A percentile compares a stretch with the other conserved stretches of the same genome.
Conservation (phyloP, 352 stramenopile genomes). For the Phytophthora cactorum region DNA sequence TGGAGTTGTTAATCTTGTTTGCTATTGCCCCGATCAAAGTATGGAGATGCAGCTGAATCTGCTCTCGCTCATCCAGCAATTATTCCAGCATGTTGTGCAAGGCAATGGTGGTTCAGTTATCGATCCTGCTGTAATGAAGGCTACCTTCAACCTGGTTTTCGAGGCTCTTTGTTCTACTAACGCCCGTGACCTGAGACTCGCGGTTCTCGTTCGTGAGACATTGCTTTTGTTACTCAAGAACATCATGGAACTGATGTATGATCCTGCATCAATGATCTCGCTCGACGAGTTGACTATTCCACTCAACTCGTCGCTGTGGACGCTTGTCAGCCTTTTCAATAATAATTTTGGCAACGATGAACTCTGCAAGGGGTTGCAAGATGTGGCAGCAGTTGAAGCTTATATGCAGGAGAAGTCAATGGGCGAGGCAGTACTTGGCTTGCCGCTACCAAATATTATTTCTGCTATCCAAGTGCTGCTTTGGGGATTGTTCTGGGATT, state of each 20-base stretch:
- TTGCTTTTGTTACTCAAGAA: slow-evolving; percentile 44
- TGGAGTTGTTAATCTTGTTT: slow-evolving; percentile 25
- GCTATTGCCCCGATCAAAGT: not conserved
- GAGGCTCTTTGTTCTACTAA: not conserved
- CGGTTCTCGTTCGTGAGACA: slow-evolving; percentile 26
- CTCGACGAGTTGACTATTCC: slow-evolving; percentile 3
- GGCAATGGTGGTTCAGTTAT: not conserved
- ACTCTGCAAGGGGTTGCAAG: slow-evolving; percentile 14
- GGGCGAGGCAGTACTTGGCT: not conserved
- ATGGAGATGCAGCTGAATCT: slow-evolving; percentile 18
- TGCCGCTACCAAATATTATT: slow-evolving; percentile 22
- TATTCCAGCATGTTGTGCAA: slow-evolving; percentile 22
- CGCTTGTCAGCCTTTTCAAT: slow-evolving; percentile 25
- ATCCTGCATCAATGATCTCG: slow-evolving; percentile 16
- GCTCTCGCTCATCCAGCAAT: slow-evolving; percentile 18
- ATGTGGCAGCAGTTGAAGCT: slow-evolving; percentile 20
- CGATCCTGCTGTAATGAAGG: slow-evolving; percentile 4
- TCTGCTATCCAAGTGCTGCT: slow-evolving; percentile 29
- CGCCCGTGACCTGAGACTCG: not conserved
- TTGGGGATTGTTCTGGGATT: slow-evolving; percentile 45
- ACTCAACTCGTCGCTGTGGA: slow-evolving; percentile 24
- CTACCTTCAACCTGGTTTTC: slow-evolving; percentile 18
- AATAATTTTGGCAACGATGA: slow-evolving; percentile 13
- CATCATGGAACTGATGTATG: slow-evolving; percentile 26
- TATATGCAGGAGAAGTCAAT: slow-evolving; percentile 6